phyloP scores from a whole-genome alignment of 352 stramenopile species.

The Pythium grandisporangium region DNA sequence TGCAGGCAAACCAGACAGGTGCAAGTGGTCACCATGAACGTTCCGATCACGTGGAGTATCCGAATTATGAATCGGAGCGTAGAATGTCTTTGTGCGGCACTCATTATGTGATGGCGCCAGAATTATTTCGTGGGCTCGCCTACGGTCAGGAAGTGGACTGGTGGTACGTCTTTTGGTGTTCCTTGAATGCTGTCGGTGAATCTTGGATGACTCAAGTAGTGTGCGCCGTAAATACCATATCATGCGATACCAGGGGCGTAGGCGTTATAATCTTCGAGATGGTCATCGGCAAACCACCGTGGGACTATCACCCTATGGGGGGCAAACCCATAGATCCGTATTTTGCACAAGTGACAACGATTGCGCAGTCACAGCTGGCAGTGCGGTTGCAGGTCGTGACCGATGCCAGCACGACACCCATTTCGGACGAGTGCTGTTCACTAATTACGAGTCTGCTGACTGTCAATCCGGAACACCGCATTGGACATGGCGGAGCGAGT shows the following conservation, averaged over 20 bases:
- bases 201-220: neutral
- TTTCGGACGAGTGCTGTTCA: slow-evolving; percentile 3
- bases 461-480: slow-evolving; percentile 25
- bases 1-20: slow-evolving; percentile 14
- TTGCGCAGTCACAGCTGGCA: too few species aligned
- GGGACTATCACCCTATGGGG: slow-evolving; percentile 61
- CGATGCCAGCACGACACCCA: too few species aligned
- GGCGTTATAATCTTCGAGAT: slow-evolving; percentile 76
- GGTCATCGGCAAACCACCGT: slow-evolving; percentile 46
- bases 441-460: slow-evolving; percentile 5
- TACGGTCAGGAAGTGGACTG: slow-evolving; percentile 45
- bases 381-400: too few species aligned
- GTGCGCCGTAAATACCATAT: too few species aligned
- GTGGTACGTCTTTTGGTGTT: slow-evolving; percentile 67
- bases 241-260: slow-evolving; percentile 60
- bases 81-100: slow-evolving; percentile 54
- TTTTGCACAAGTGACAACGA: too few species aligned
- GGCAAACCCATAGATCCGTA: too few species aligned
- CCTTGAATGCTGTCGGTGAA: neutral
- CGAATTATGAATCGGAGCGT: too few species aligned
- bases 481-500: slow-evolving; percentile 23
- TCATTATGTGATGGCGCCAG: slow-evolving; percentile 68
- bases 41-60: too few species aligned
- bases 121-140: slow-evolving; percentile 32
- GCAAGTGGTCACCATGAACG: too few species aligned